Evolutionary conservation across 768 basidiomycete species (phyloP).

Genomic region (Termitomyces sp.): DNA sequence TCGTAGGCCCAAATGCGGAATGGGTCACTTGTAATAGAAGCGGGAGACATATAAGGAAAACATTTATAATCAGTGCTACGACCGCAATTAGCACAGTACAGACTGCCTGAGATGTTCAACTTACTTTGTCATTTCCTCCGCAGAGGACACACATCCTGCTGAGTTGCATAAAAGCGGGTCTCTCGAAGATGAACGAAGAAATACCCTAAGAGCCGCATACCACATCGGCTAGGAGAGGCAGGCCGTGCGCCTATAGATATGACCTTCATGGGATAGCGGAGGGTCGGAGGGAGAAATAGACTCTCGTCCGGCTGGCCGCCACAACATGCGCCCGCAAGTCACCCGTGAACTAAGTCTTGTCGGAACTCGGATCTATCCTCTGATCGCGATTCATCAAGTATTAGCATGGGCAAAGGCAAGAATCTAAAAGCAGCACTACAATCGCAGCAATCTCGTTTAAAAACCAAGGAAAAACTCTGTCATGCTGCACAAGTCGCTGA

Average conservation of each 20-base stretch:
- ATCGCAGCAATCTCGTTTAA: constrained; percentile 63
- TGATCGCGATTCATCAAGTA: too few species aligned
- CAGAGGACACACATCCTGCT: constrained; percentile 91
- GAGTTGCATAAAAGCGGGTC: constrained; percentile 77
- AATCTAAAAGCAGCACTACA: constrained; percentile 64
- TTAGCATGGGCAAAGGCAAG: constrained; percentile 41
- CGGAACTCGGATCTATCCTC: too few species aligned
- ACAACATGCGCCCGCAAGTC: constrained; percentile 15
- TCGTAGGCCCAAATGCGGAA: constrained; percentile 82
- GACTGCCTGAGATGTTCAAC: constrained; percentile 21
- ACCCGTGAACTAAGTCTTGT: too few species aligned
- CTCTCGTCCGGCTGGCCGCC: constrained; percentile 63
- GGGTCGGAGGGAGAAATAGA: constrained; percentile 63
- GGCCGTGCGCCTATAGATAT: constrained; percentile 54
- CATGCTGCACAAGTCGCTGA: constrained; percentile 49
- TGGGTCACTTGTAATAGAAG: constrained; percentile 94
- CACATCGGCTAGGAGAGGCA: constrained; percentile 51
- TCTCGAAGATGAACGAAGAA: constrained; percentile 69
- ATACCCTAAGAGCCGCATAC: constrained; percentile 77
- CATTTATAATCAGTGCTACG: constrained; percentile 77
- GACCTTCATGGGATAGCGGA: constrained; percentile 85
- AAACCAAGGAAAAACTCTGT: constrained; percentile 49
- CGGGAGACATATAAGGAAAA: constrained; percentile 79
- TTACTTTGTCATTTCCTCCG: constrained; percentile 88
- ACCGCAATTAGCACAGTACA: not conserved